Evolutionary conservation across 2,329 filamentous ascomycete species (phyloP), one percentile per base, ranked within the genome.

Genomic region (Thielaviopsis ethacetica): DNA sequence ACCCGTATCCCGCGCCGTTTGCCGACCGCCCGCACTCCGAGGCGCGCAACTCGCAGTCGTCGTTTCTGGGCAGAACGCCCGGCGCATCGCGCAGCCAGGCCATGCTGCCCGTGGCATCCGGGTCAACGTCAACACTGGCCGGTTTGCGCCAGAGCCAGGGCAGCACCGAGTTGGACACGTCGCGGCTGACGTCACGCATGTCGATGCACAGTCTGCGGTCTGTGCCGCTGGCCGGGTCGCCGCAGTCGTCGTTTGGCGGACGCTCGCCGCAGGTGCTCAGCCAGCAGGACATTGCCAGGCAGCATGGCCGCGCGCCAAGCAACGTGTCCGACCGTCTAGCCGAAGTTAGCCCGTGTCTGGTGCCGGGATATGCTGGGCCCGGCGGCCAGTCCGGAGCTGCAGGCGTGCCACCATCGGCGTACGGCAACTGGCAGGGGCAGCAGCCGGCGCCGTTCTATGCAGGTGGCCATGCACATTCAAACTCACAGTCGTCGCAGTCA

Each of bases 181-280:
- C 19, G 19, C 30, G 22, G 22, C 27, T 21, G 54, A 49, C 12
- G 17, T 44, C 38, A 7, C 47, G 55, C 27, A 53, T 54, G 24
- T 60, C 59, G 17, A 24, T 49, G 3, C 55, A 60, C 21, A 60
- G 59, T 51, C 51, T 60, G 3, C 38, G 38, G 24, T 54, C n/a
- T 54, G 24, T 27, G 44, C 54, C 21, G 19, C 34, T 26, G 38
- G 7, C 38, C 13, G 38, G 38, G 6, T 58, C 56, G 19, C 56
- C 56, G 3, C 56, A 51, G 6, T 57, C 59, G 7, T 60, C 59
- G 12, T 41, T 56, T 13, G 51, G 54, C 5, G 19, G 47, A 12
- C 50, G 55, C n/a, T 60, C 59, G 17, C 26, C 41, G 12, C 50
- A 60, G n/a, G 30, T 57, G 21, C 34, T 21, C 5, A 22, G 38